phyloP scores from a whole-genome alignment of 2,329 filamentous ascomycete genomes.

The Colletotrichum camelliae region DNA sequence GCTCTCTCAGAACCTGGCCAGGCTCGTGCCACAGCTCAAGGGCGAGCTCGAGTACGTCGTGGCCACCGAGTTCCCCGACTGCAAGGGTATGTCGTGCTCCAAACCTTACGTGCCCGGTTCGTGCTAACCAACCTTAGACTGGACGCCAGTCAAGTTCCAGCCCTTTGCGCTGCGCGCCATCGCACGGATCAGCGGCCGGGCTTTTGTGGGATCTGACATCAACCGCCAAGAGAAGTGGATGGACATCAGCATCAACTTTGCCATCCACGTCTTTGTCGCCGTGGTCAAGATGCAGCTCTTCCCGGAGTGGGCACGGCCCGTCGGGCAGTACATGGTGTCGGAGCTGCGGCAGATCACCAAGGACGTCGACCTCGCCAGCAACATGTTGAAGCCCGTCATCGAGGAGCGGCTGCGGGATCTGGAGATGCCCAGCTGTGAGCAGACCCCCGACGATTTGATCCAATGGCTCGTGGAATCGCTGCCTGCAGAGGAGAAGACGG shows the following conservation, averaged over 20 bases:
- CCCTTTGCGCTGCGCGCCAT: constrained; percentile 56
- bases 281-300: constrained; percentile 57
- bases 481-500: constrained; percentile 40
- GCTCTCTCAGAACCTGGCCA: constrained; percentile 51
- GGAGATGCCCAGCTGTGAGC: constrained; percentile 40
- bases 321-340: constrained; percentile 50
- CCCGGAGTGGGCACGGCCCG: constrained; percentile 53
- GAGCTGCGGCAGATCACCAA: constrained; percentile 50
- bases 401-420: constrained; percentile 49
- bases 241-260: constrained; percentile 55
- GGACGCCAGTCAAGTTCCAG: constrained; percentile 59
- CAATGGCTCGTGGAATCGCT: constrained; percentile 50
- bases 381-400: constrained; percentile 50
- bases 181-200: constrained; percentile 57
- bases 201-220: constrained; percentile 56
- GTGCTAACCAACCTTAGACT: constrained; percentile 43
- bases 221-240: constrained; percentile 61
- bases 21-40: constrained; percentile 50
- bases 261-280: constrained; percentile 52
- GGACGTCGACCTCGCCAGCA: constrained; percentile 47
- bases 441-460: constrained; percentile 45
- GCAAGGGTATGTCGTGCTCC: constrained; percentile 37
- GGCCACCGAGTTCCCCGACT: constrained; percentile 52
- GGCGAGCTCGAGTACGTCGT: constrained; percentile 52
- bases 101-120: background rate